These are phyloP conservation scores for Tephrocybe sp. DNA, from an alignment of 768 basidiomycete species.

Conservation along the genomic window DNA sequence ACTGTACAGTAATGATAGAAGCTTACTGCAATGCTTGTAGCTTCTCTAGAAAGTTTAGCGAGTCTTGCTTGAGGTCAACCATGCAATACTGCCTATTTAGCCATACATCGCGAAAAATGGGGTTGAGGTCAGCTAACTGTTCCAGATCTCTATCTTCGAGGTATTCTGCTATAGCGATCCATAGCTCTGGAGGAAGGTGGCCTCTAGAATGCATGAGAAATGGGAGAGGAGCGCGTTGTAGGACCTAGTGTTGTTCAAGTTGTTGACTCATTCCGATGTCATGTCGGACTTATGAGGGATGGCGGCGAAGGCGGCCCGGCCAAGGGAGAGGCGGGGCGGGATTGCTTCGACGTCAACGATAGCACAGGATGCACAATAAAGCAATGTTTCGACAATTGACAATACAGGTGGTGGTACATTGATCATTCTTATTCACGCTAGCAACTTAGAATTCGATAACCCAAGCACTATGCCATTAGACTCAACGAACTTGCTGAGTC, in stretches of 20 bases:
- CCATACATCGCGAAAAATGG: not conserved
- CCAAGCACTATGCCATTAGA: too few relatives aligned
- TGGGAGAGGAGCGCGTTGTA: too few relatives aligned
- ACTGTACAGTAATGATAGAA: not conserved
- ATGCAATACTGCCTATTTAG: not conserved
- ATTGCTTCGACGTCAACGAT: too few relatives aligned
- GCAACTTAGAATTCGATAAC: not conserved
- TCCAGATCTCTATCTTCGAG: not conserved
- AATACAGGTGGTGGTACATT: not conserved
- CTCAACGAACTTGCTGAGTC: slow-evolving; percentile 48
- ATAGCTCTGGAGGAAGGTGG: not conserved
- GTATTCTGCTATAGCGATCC: not conserved
- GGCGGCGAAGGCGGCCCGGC: too few relatives aligned
- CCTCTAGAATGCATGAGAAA: too few relatives aligned
- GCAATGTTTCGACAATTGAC: too few relatives aligned
- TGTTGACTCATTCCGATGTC: too few relatives aligned
- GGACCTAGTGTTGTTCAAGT: too few relatives aligned
- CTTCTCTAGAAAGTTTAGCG: not conserved
- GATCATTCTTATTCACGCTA: not conserved
- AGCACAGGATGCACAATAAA: too few relatives aligned
- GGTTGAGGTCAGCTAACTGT: not conserved
- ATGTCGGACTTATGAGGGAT: too few relatives aligned
- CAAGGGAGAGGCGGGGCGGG: too few relatives aligned
- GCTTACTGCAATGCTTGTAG: not conserved
- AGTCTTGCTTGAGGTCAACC: not conserved